Evolutionary conservation across 148 eudicot species (phyloP).

Genomic region (Cornus kousa): DNA sequence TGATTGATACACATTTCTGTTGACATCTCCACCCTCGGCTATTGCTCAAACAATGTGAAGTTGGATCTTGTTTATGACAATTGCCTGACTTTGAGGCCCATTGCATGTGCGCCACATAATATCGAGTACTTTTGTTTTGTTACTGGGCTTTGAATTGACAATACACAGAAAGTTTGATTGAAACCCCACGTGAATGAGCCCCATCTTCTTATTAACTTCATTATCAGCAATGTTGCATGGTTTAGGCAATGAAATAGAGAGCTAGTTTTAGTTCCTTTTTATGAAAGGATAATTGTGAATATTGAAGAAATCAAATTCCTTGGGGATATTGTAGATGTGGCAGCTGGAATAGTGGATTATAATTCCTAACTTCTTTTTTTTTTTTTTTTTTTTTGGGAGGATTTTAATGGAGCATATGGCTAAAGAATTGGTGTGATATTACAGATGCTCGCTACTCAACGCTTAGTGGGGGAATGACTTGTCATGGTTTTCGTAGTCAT

Average conservation of each 20-base stretch:
- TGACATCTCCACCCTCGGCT: not conserved
- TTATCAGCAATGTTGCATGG: too few species aligned
- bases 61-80: not conserved
- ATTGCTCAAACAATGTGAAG: not conserved
- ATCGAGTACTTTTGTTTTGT: too few species aligned
- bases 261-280: too few species aligned
- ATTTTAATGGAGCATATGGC: not conserved
- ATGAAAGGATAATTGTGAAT: too few species aligned
- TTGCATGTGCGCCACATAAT: not conserved
- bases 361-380: not conserved
- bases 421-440: not conserved
- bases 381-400: not conserved
- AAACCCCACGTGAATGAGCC: too few species aligned
- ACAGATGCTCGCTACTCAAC: not conserved
- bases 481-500: too few species aligned
- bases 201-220: too few species aligned
- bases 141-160: not conserved
- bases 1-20: not conserved
- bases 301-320: too few species aligned
- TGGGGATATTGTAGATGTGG: too few species aligned
- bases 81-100: not conserved
- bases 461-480: not conserved
- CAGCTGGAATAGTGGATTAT: too few species aligned
- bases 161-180: too few species aligned
- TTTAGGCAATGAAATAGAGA: too few species aligned